A percentile compares a stretch with the other conserved stretches of the same genome.
Conservation (phyloP, 2,329 filamentous ascomycete genomes). For the Corinectria fuckeliana region DNA sequence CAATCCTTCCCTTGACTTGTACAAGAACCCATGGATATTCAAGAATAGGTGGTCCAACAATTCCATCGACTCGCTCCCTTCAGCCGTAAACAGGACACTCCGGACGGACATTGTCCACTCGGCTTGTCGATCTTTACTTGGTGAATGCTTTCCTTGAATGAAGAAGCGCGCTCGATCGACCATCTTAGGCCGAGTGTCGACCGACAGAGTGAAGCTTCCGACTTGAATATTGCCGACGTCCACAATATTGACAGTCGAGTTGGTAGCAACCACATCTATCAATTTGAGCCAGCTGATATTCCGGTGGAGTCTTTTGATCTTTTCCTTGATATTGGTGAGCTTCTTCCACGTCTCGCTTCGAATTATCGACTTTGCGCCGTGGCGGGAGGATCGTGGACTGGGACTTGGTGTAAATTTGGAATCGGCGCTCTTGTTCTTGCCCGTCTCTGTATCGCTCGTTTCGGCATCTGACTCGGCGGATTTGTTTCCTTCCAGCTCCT, state of each 20-base stretch:
- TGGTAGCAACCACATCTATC: constrained; percentile 86
- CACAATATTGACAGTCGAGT: constrained; percentile 76
- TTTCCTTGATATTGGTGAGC: constrained; percentile 80
- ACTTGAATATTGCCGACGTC: constrained; percentile 87
- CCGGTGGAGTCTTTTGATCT: constrained; percentile 83
- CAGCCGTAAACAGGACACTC: constrained; percentile 86
- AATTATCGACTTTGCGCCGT: constrained; percentile 31
- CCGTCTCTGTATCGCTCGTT: constrained; percentile 38
- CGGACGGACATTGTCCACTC: constrained; percentile 92
- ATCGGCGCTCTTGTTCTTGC: constrained; percentile 32
- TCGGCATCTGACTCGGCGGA: constrained; percentile 30
- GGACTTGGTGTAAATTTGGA: constrained; percentile 37
- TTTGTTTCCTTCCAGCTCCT: constrained; percentile 64
- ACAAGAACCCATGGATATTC: constrained; percentile 90
- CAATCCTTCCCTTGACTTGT: constrained; percentile 83
- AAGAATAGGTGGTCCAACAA: constrained; percentile 86
- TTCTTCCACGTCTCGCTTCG: constrained; percentile 81
- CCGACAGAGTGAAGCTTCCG: constrained; percentile 81
- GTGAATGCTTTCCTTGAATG: constrained; percentile 69
- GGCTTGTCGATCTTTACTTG: constrained; percentile 72
- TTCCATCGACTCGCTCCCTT: constrained; percentile 84
- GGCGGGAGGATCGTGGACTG: constrained; percentile 22
- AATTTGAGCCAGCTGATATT: constrained; percentile 88
- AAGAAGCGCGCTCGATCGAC: constrained; percentile 91
- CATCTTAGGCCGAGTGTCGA: constrained; percentile 91